Evolutionary conservation across 2,329 filamentous ascomycete genomes (phyloP).

Genomic region (Clarireedia paspali): DNA sequence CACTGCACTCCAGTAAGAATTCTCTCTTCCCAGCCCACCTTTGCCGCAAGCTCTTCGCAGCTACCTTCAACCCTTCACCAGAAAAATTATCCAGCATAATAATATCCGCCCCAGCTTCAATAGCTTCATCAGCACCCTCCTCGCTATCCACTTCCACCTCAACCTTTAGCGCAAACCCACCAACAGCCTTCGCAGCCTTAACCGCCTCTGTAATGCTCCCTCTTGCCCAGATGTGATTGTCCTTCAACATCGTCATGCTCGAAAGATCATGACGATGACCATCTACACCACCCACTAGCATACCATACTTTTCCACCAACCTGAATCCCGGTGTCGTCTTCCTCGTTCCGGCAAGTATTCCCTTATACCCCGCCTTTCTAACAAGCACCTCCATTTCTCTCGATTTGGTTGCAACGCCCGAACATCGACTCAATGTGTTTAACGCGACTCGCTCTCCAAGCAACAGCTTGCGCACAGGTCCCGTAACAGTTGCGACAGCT

Average conservation of each 20-base stretch:
- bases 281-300: slow-evolving; percentile 89
- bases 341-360: slow-evolving; percentile 84
- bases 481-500: slow-evolving; percentile 71
- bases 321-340: slow-evolving; percentile 97
- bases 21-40: slow-evolving; percentile 67
- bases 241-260: slow-evolving; percentile 98
- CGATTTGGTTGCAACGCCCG: slow-evolving; percentile 74
- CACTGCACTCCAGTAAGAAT: slow-evolving; percentile 86
- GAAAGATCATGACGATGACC: slow-evolving; percentile 85
- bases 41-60: slow-evolving; percentile 68
- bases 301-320: slow-evolving; percentile 95
- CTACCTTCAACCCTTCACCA: slow-evolving; percentile 65
- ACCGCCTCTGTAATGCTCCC: slow-evolving; percentile 84
- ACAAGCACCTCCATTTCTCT: slow-evolving; percentile 47
- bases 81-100: slow-evolving; percentile 98
- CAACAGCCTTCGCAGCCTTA: slow-evolving; percentile 70
- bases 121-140: slow-evolving; percentile 83
- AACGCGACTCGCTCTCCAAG: slow-evolving; percentile 91
- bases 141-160: slow-evolving; percentile 93
- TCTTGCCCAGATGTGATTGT: slow-evolving; percentile 94
- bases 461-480: slow-evolving; percentile 68
- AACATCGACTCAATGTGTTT: slow-evolving; percentile 85
- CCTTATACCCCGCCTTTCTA: slow-evolving; percentile 63
- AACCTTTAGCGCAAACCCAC: slow-evolving; percentile 86
- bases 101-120: slow-evolving; percentile 83